phyloP scores from a whole-genome alignment of 331 rosid genomes.

The Acacia pycnantha region DNA sequence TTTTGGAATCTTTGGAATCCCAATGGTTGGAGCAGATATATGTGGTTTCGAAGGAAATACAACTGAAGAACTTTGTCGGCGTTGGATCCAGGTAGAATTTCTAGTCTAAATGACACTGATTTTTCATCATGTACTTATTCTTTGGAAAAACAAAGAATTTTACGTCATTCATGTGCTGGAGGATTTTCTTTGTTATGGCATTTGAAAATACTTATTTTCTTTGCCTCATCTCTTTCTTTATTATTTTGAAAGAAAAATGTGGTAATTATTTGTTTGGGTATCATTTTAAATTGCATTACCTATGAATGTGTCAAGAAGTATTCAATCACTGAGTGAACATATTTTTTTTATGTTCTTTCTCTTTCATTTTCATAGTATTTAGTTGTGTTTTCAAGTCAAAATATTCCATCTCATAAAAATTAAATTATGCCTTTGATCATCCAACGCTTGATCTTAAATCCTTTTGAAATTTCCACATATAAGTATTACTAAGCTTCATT shows the following conservation, averaged over 20 bases:
- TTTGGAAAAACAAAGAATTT: not conserved
- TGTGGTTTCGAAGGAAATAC: conserved; percentile 68
- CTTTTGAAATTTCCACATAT: not conserved
- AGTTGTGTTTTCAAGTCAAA: not conserved
- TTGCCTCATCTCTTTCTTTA: not conserved
- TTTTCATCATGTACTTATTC: not conserved
- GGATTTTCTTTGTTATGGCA: not conserved
- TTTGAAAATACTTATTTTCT: no score
- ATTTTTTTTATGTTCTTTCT: not conserved
- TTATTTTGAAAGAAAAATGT: no score
- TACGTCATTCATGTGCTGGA: not conserved
- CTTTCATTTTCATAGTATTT: not conserved
- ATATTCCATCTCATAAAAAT: not conserved
- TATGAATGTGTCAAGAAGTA: not conserved
- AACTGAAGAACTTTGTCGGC: conserved; percentile 74
- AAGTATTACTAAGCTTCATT: not conserved
- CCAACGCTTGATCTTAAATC: not conserved
- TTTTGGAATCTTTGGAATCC: conserved; percentile 76
- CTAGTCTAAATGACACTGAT: not conserved
- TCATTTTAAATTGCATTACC: not conserved
- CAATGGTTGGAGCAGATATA: conserved; percentile 92
- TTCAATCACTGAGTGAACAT: not conserved
- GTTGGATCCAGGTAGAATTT: conserved; percentile 85
- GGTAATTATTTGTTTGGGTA: not conserved
- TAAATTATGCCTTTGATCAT: not conserved